phyloP scores from a whole-genome alignment of 768 basidiomycete species.

The Boletus fagicola region DNA sequence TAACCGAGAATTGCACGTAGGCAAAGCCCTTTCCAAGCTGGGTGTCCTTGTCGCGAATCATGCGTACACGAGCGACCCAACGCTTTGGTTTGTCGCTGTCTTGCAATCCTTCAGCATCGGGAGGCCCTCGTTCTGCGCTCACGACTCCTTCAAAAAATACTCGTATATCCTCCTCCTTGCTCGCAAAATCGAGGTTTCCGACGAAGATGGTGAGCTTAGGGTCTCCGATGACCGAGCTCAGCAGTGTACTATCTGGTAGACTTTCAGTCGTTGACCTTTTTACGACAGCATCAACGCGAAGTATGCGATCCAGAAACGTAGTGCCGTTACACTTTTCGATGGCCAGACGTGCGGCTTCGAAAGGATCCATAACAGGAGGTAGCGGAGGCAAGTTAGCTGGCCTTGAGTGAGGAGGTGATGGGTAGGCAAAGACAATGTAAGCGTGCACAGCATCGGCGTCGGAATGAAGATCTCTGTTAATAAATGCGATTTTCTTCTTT shows the following conservation, averaged over 20 bases:
- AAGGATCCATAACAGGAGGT: conserved; percentile 56
- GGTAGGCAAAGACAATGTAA: conserved; percentile 88
- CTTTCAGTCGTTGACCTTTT: conserved; percentile 26
- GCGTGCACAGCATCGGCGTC: conserved; percentile 76
- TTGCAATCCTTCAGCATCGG: conserved; percentile 33
- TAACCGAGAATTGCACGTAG: conserved; percentile 82
- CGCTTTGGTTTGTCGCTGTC: conserved; percentile 38
- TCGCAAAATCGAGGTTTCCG: conserved; percentile 89
- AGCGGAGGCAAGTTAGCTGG: conserved; percentile 53
- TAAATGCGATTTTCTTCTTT: conserved; percentile 93
- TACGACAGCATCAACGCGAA: conserved; percentile 75
- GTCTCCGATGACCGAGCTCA: conserved; percentile 43
- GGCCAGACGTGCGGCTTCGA: conserved; percentile 61
- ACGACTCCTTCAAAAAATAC: conserved; percentile 82
- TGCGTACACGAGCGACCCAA: conserved; percentile 84
- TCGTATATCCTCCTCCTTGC: conserved; percentile 86
- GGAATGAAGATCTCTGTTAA: conserved; percentile 87
- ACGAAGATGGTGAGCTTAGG: conserved; percentile 86
- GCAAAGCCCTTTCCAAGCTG: conserved; percentile 95
- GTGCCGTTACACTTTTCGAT: conserved; percentile 66
- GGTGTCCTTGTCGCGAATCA: conserved; percentile 86
- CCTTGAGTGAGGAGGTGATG: conserved; percentile 41
- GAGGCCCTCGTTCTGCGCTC: conserved; percentile 64
- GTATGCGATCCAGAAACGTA: conserved; percentile 69
- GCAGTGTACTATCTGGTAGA: conserved; percentile 18